These are phyloP conservation scores for Lanmaoa rubissima DNA, from an alignment of 768 basidiomycete genomes.

Conservation along the genomic window DNA sequence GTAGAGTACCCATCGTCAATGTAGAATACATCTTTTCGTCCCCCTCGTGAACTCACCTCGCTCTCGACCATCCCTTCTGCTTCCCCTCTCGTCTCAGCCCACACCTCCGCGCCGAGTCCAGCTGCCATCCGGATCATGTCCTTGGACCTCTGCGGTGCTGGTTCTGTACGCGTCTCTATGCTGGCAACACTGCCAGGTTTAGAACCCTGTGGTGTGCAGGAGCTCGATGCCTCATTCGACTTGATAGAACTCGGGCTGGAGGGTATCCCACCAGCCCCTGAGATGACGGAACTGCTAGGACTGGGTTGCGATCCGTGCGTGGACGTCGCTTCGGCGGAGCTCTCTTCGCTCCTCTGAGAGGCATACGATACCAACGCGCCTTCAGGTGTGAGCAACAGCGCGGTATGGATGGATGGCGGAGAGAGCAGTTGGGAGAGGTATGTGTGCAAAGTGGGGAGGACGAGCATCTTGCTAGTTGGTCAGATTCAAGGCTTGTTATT, in stretches of 20 bases:
- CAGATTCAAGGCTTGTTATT: background rate
- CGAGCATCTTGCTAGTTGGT: slow-evolving; percentile 49
- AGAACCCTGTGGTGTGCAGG: slow-evolving; percentile 10
- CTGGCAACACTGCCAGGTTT: slow-evolving; percentile 12
- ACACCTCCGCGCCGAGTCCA: slow-evolving; percentile 71
- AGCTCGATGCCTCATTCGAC: slow-evolving; percentile 9
- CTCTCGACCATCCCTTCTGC: slow-evolving; percentile 66
- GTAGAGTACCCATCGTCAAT: slow-evolving; percentile 1
- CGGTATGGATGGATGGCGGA: slow-evolving; percentile 64
- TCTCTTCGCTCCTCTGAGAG: slow-evolving; percentile 38
- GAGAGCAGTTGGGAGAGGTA: slow-evolving; percentile 62
- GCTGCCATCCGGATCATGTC: slow-evolving; percentile 73
- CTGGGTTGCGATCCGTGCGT: slow-evolving; percentile 7
- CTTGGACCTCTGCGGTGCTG: slow-evolving; percentile 44
- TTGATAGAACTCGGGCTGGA: slow-evolving; percentile 13
- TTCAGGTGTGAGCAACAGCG: slow-evolving; percentile 66
- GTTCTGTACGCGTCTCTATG: slow-evolving; percentile 2
- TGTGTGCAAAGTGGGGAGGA: slow-evolving; percentile 63
- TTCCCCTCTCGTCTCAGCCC: slow-evolving; percentile 68
- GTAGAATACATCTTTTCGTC: background rate
- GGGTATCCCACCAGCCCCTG: slow-evolving; percentile 1
- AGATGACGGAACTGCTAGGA: slow-evolving; percentile 1
- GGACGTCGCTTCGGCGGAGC: background rate
- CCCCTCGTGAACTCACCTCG: slow-evolving; percentile 49
- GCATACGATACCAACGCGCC: slow-evolving; percentile 73